Conservation (phyloP, 2,329 filamentous ascomycete species). For the Monilinia polystroma region DNA sequence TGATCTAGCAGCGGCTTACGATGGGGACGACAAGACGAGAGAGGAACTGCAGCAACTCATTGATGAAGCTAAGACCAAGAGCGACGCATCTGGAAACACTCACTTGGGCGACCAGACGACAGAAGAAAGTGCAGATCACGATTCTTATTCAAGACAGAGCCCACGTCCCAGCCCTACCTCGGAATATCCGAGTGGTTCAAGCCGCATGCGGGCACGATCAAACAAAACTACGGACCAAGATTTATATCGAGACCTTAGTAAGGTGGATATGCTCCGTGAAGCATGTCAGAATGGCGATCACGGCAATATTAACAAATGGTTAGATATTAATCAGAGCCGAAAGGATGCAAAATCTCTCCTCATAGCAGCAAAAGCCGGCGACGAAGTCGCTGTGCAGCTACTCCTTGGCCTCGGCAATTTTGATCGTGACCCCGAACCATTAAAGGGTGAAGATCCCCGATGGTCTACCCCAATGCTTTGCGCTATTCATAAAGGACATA, state of each 20-base stretch:
- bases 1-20: constrained; percentile 73
- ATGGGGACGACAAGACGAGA: constrained; percentile 55
- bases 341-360: constrained; percentile 85
- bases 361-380: constrained; percentile 86
- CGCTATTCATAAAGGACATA: constrained; percentile 84
- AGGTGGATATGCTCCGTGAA: constrained; percentile 48
- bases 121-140: constrained; percentile 43
- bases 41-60: constrained; percentile 69
- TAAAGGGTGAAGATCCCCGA: constrained; percentile 58
- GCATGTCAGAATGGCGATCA: constrained; percentile 62
- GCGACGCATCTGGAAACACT: constrained; percentile 49
- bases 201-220: constrained; percentile 51
- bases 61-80: constrained; percentile 59
- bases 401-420: constrained; percentile 52
- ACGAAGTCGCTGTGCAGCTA: constrained; percentile 54
- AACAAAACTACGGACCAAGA: constrained; percentile 65
- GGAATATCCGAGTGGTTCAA: constrained; percentile 33
- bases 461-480: constrained; percentile 90
- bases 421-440: constrained; percentile 67
- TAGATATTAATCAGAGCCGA: constrained; percentile 52
- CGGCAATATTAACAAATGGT: constrained; percentile 59
- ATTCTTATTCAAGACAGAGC: constrained; percentile 56
- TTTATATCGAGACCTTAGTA: constrained; percentile 61
- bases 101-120: constrained; percentile 55
- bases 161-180: constrained; percentile 56